Evolutionary conservation across 1,284 basidiomycete species (phyloP).

Genomic region (Psilocybe mexicana): DNA sequence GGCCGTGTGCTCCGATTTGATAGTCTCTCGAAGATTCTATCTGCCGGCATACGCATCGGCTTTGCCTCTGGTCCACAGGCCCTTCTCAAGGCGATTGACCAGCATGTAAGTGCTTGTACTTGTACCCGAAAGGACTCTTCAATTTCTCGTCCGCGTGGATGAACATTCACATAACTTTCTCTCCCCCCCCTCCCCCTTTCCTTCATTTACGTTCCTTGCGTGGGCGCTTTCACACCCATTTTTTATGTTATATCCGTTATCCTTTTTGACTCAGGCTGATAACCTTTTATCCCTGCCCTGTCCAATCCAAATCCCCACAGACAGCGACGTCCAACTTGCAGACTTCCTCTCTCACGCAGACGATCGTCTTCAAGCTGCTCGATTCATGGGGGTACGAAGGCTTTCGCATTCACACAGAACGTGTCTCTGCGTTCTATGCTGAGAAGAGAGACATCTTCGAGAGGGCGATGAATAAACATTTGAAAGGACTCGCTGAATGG

Average conservation of each 20-base stretch:
- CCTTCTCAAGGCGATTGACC: conserved; percentile 76
- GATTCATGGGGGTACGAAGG: conserved; percentile 78
- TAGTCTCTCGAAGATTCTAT: conserved; percentile 86
- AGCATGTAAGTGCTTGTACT: conserved; percentile 44
- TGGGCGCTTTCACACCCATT: background rate
- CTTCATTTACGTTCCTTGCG: background rate
- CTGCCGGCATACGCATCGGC: conserved; percentile 80
- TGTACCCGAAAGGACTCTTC: conserved; percentile 29
- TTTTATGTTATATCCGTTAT: background rate
- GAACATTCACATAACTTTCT: conserved; percentile 6
- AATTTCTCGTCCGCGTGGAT: conserved; percentile 9
- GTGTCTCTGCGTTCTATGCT: conserved; percentile 80
- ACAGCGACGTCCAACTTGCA: conserved; percentile 80
- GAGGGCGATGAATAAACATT: conserved; percentile 68
- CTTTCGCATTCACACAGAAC: conserved; percentile 73
- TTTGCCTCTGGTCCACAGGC: conserved; percentile 80
- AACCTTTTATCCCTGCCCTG: background rate
- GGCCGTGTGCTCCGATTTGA: conserved; percentile 88
- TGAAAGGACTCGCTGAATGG: conserved; percentile 83
- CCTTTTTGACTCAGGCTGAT: background rate
- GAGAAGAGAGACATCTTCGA: conserved; percentile 82
- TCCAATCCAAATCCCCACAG: conserved; percentile 32
- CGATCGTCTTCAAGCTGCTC: conserved; percentile 71
- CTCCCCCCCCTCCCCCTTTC: conserved; percentile 1
- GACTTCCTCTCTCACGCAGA: conserved; percentile 76